Percentiles rank a stretch among this genome's conserved stretches.
Conservation (phyloP, 225 moss, liverwort and hornwort species). For the Physcomitrium patens region DNA sequence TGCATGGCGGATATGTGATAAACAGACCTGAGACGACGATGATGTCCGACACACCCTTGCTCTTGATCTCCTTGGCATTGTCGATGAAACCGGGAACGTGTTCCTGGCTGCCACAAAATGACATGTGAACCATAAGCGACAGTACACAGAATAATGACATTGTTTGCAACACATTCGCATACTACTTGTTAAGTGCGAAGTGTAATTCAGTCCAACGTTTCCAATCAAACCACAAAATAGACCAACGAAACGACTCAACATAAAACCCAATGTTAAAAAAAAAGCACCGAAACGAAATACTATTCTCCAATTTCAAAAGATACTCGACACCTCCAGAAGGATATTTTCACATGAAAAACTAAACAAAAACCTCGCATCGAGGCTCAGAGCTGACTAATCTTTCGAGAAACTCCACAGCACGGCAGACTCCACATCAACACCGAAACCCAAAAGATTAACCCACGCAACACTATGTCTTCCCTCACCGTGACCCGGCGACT, state of each 20-base stretch:
- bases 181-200: no score
- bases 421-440: no score
- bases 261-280: neutral
- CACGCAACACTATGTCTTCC: no score
- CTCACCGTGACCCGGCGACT: no score
- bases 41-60: conserved; percentile 81
- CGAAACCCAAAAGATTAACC: no score
- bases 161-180: no score
- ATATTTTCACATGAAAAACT: neutral
- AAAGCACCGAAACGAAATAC: neutral
- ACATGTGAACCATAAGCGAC: neutral
- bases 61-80: conserved; percentile 52
- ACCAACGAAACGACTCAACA: neutral
- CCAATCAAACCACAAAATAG: accelerated
- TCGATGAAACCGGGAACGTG: conserved; percentile 88
- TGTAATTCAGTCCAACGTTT: neutral
- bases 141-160: neutral
- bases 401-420: no score
- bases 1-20: accelerated
- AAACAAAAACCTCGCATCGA: neutral
- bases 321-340: neutral
- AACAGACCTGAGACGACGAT: conserved; percentile 69
- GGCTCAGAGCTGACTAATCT: no score
- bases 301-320: no score
- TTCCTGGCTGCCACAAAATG: conserved; percentile 59